A percentile compares a stretch with the other conserved stretches of the same genome.
Evolutionary conservation across 176 grass and related monocot species (phyloP).

Genomic region (Paspalum vaginatum): DNA sequence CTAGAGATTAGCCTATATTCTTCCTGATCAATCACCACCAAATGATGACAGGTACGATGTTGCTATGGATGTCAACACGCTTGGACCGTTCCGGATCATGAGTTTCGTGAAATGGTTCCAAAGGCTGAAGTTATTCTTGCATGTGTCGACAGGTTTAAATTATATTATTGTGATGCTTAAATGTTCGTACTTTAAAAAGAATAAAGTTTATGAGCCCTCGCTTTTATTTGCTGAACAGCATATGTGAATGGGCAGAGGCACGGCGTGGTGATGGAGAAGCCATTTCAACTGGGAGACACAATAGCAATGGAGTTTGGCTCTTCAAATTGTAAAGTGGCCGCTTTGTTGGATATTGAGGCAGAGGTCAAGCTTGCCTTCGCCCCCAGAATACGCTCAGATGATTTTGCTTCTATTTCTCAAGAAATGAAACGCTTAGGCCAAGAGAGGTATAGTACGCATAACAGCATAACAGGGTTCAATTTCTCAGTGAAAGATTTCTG

Average conservation of each 20-base stretch:
- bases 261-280: slow-evolving; percentile 64
- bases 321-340: neutral
- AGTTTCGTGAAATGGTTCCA: slow-evolving; percentile 62
- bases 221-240: slow-evolving; percentile 39
- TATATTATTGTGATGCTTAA: neutral
- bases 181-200: no score
- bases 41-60: slow-evolving; percentile 65
- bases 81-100: slow-evolving; percentile 74
- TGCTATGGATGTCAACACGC: slow-evolving; percentile 75
- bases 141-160: slow-evolving; percentile 73
- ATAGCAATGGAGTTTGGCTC: slow-evolving; percentile 43
- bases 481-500: no score
- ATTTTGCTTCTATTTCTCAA: slow-evolving; percentile 40
- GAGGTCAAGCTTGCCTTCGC: slow-evolving; percentile 71
- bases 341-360: slow-evolving; percentile 60
- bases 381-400: slow-evolving; percentile 15
- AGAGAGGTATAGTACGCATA: slow-evolving; percentile 42
- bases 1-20: no score
- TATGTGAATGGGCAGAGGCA: slow-evolving; percentile 85
- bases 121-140: slow-evolving; percentile 73
- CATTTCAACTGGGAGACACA: slow-evolving; percentile 54
- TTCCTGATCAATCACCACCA: neutral
- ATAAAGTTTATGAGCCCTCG: no score
- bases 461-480: no score
- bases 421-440: slow-evolving; percentile 69